A percentile compares a stretch with the other conserved stretches of the same genome.
These are phyloP conservation scores for Eimeria falciformis DNA, from an alignment of 169 alveolate genomes.

Conservation along the genomic window DNA sequence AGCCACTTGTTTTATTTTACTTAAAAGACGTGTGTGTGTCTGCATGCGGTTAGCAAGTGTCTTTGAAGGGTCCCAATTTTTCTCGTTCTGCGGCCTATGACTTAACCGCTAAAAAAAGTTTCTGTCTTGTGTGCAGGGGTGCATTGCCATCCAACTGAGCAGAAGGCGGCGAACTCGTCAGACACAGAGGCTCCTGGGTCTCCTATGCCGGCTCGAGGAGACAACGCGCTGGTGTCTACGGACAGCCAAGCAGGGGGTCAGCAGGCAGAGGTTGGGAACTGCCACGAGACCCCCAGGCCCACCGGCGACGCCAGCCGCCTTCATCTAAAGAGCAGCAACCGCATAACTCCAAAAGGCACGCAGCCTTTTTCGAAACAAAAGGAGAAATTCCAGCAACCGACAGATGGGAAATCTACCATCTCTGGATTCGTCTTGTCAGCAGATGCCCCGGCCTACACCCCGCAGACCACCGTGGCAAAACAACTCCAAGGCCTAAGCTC, in stretches of 20 bases:
- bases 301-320: neutral
- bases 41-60: no score
- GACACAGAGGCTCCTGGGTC: constrained; percentile 63
- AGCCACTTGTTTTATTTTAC: no score
- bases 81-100: no score
- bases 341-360: constrained; percentile 40
- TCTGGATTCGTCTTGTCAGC: constrained; percentile 45
- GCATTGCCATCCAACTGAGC: constrained; percentile 10
- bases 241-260: constrained; percentile 7
- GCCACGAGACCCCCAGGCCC: constrained; percentile 2
- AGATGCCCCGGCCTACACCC: constrained; percentile 63
- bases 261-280: neutral
- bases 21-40: no score
- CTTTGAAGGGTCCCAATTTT: no score
- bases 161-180: constrained; percentile 24
- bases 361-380: constrained; percentile 26
- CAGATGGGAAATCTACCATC: neutral
- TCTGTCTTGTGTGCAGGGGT: neutral
- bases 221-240: neutral
- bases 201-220: constrained; percentile 20
- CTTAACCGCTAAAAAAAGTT: neutral
- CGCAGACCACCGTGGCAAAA: constrained; percentile 46
- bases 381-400: neutral
- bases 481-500: constrained; percentile 21
- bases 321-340: constrained; percentile 4